Percentiles rank a stretch among this genome's conserved stretches.
These are phyloP conservation scores for Helicostylum pulchrum DNA, from an alignment of 192 early-diverging fungal species.

Conservation along the genomic window DNA sequence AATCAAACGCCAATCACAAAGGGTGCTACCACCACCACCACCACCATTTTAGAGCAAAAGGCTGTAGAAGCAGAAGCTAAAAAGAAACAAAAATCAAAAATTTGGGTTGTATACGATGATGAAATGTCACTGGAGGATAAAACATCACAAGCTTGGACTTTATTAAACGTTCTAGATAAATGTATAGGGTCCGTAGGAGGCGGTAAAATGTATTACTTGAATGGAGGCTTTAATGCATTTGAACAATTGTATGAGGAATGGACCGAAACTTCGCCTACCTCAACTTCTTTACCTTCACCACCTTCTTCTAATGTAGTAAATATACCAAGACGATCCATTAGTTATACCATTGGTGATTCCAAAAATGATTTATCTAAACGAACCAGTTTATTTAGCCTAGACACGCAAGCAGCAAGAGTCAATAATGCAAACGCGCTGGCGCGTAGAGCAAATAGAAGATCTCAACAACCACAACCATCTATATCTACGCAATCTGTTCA, in stretches of 20 bases:
- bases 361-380: constrained; percentile 9
- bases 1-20: no score
- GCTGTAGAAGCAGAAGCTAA: constrained; percentile 6
- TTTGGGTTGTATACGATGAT: constrained; percentile 47
- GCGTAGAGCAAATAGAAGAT: constrained; percentile 19
- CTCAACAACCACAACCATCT: constrained; percentile 3
- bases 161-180: constrained; percentile 45
- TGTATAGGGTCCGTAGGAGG: constrained; percentile 16
- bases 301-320: background rate
- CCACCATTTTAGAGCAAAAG: constrained; percentile 22
- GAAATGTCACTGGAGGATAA: constrained; percentile 40
- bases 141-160: constrained; percentile 48
- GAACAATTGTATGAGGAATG: constrained; percentile 9
- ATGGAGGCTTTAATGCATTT: constrained; percentile 53
- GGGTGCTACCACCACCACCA: background rate
- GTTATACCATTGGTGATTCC: constrained; percentile 16
- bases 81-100: constrained; percentile 8
- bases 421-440: constrained; percentile 27
- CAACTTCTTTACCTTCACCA: background rate
- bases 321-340: constrained; percentile 16
- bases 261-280: background rate
- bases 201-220: constrained; percentile 37
- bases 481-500: no score
- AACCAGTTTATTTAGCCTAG: constrained; percentile 21
- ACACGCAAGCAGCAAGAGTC: constrained; percentile 27